These are phyloP conservation scores for Sclerotinia spermophila DNA, from an alignment of 2,329 filamentous ascomycete species.

Conservation along the genomic window DNA sequence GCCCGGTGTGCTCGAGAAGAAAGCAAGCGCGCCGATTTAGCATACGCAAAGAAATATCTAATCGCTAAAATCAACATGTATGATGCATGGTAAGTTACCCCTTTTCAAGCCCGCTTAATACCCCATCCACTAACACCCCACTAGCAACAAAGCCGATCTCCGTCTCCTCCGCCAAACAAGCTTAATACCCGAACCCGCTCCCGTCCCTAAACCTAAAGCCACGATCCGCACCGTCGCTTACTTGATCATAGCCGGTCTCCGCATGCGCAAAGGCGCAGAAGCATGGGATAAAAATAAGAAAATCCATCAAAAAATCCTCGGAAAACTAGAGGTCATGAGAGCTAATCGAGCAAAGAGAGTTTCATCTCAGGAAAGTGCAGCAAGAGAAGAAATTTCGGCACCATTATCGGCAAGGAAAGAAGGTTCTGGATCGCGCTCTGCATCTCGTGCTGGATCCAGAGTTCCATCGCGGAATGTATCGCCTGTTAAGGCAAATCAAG, in stretches of 20 bases:
- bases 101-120: conserved; percentile 9
- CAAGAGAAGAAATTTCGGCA: not conserved
- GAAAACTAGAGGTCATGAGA: conserved; percentile 32
- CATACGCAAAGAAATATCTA: conserved; percentile 84
- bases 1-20: conserved; percentile 78
- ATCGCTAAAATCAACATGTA: conserved; percentile 76
- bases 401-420: not conserved
- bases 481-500: conserved; percentile 5
- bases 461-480: conserved; percentile 8
- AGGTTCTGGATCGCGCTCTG: not conserved
- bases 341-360: conserved; percentile 1
- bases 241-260: conserved; percentile 46
- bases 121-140: conserved; percentile 25
- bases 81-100: conserved; percentile 75
- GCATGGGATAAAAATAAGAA: conserved; percentile 50
- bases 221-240: conserved; percentile 47
- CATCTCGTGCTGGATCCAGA: conserved; percentile 1
- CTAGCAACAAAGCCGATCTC: conserved; percentile 88
- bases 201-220: conserved; percentile 20
- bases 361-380: not conserved
- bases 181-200: conserved; percentile 41
- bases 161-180: conserved; percentile 82
- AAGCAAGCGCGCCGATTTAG: conserved; percentile 72
- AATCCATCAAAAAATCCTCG: conserved; percentile 39
- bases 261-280: conserved; percentile 48